These are phyloP conservation scores for Chaetomidium leptoderma DNA, from an alignment of 495 filamentous ascomycete genomes.

Conservation along the genomic window DNA sequence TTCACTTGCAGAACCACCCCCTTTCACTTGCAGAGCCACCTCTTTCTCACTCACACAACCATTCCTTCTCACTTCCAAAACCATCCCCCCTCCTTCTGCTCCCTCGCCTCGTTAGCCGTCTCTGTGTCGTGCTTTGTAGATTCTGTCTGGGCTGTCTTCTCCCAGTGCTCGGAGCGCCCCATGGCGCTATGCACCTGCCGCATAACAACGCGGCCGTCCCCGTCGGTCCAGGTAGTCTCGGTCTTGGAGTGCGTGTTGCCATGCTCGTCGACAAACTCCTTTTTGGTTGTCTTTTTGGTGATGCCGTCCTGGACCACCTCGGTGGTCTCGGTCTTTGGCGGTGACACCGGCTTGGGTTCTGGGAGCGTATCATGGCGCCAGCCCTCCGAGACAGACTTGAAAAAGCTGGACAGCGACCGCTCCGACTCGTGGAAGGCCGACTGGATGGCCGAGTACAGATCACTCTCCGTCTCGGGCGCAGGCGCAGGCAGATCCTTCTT, in stretches of 20 bases:
- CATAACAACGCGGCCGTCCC: conserved; percentile 10
- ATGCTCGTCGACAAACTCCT: conserved; percentile 18
- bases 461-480: conserved; percentile 15
- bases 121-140: not conserved
- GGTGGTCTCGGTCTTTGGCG: conserved; percentile 10
- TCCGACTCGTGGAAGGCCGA: conserved; percentile 23
- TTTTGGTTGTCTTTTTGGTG: conserved; percentile 17
- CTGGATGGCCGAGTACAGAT: conserved; percentile 16
- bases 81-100: conserved; percentile 15
- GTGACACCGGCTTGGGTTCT: conserved; percentile 9
- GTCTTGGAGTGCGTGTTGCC: conserved; percentile 23
- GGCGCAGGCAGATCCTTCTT: no score
- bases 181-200: conserved; percentile 4
- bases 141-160: not conserved
- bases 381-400: conserved; percentile 16
- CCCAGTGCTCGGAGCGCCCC: not conserved
- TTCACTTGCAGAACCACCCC: not conserved
- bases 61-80: conserved; percentile 21
- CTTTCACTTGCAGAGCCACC: not conserved
- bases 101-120: not conserved
- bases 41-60: not conserved
- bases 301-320: conserved; percentile 10
- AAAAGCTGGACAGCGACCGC: conserved; percentile 21
- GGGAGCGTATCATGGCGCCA: not conserved
- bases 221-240: conserved; percentile 16